Evolutionary conservation across 352 stramenopile genomes (phyloP).

Genomic region (Globisporangium alternatum): DNA sequence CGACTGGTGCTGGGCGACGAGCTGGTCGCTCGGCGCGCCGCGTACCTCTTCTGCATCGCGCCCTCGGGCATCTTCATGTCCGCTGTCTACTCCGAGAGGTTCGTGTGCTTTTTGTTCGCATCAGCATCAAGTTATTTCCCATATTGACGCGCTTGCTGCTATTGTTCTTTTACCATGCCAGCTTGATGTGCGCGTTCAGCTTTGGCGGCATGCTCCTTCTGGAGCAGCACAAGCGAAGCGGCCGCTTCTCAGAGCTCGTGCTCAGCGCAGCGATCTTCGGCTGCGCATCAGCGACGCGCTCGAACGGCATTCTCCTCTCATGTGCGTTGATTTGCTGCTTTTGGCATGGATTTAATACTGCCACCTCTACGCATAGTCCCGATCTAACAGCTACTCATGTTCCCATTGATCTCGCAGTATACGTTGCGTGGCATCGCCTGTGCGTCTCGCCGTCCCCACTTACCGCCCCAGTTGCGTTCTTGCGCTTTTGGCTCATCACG

Average conservation of each 20-base stretch:
- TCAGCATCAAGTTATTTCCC: background rate
- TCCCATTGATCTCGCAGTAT: conserved; percentile 33
- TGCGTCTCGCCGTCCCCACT: conserved; percentile 45
- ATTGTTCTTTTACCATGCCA: conserved; percentile 10
- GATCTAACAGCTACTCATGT: conserved; percentile 7
- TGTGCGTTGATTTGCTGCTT: conserved; percentile 35
- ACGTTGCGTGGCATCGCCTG: conserved; percentile 70
- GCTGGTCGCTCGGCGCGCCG: conserved; percentile 45
- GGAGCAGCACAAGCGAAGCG: conserved; percentile 26
- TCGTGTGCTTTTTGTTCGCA: background rate
- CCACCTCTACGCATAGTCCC: background rate
- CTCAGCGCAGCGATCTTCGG: conserved; percentile 56
- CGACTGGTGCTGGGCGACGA: conserved; percentile 55
- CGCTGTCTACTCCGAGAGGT: conserved; percentile 79
- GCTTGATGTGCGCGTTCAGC: conserved; percentile 76
- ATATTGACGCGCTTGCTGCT: background rate
- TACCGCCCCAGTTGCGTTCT: conserved; percentile 27
- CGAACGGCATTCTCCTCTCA: conserved; percentile 76
- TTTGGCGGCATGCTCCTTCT: conserved; percentile 75
- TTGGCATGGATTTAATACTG: background rate
- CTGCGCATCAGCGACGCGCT: conserved; percentile 60
- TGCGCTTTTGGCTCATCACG: conserved; percentile 58
- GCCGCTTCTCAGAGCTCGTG: conserved; percentile 31
- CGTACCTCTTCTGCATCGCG: conserved; percentile 73
- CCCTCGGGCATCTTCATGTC: conserved; percentile 85